These are phyloP conservation scores for Talinum fruticosum DNA, from an alignment of 148 eudicot species.

Conservation along the genomic window DNA sequence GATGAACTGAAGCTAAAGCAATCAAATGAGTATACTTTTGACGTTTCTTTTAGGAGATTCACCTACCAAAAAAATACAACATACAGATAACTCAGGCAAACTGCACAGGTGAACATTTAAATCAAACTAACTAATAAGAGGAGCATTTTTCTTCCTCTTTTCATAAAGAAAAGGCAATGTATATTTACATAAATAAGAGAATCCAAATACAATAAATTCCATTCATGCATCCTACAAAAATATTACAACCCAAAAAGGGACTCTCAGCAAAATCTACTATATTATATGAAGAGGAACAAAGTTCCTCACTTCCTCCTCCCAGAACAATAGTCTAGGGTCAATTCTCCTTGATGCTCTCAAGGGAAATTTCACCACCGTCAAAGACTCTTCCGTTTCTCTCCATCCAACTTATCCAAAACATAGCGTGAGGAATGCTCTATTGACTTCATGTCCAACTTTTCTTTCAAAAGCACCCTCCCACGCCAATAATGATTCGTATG, in stretches of 20 bases:
- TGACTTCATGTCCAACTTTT: background rate
- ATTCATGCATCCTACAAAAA: background rate
- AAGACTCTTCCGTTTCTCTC: background rate
- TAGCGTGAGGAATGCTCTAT: background rate
- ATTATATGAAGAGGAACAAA: background rate
- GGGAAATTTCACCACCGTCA: background rate
- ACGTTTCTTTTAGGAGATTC: conserved; percentile 36
- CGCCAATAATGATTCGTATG: background rate
- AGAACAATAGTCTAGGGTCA: background rate
- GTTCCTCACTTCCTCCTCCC: background rate
- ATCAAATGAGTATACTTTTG: conserved; percentile 43
- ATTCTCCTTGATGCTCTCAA: background rate
- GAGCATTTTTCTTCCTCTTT: no score
- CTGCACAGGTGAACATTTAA: background rate
- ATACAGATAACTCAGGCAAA: background rate
- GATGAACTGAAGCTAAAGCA: conserved; percentile 35
- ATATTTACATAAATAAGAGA: background rate
- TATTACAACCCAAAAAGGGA: background rate
- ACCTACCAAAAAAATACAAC: conserved; percentile 34
- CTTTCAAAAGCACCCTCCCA: background rate
- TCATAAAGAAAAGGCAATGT: no score
- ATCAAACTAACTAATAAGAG: background rate
- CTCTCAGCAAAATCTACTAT: background rate
- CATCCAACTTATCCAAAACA: background rate
- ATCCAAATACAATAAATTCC: background rate